phyloP scores from a whole-genome alignment of 371 early-diverging fungal genomes.

The Mortierella polycephala region DNA sequence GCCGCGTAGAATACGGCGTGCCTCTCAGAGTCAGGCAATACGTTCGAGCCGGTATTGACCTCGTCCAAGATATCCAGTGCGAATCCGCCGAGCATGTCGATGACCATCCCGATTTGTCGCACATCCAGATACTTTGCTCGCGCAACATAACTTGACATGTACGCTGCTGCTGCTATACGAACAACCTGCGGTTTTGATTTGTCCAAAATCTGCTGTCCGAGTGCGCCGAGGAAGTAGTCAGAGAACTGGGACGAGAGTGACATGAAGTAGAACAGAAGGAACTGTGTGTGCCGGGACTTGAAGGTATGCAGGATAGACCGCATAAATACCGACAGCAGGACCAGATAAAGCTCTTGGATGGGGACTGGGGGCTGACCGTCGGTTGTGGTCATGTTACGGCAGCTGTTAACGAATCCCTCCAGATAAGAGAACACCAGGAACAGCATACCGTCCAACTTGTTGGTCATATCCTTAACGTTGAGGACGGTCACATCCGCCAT shows the following conservation, averaged over 20 bases:
- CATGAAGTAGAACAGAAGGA: slow-evolving; percentile 86
- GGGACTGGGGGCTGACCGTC: slow-evolving; percentile 32
- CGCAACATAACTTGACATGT: slow-evolving; percentile 89
- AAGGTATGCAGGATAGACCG: slow-evolving; percentile 84
- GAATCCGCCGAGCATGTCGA: slow-evolving; percentile 77
- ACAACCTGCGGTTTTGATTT: slow-evolving; percentile 71
- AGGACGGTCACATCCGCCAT: slow-evolving; percentile 50
- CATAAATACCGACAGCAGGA: slow-evolving; percentile 84
- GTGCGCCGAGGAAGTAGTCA: slow-evolving; percentile 83
- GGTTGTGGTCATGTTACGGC: slow-evolving; percentile 32
- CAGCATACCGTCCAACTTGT: slow-evolving; percentile 90
- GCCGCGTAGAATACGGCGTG: slow-evolving; percentile 87
- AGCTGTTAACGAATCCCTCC: slow-evolving; percentile 47
- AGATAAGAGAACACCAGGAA: slow-evolving; percentile 73
- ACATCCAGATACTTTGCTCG: slow-evolving; percentile 83
- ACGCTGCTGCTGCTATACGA: slow-evolving; percentile 86
- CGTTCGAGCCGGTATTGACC: slow-evolving; percentile 61
- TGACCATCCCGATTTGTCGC: slow-evolving; percentile 68
- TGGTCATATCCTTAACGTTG: slow-evolving; percentile 74
- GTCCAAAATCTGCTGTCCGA: slow-evolving; percentile 72
- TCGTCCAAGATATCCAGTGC: slow-evolving; percentile 74
- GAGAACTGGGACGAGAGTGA: slow-evolving; percentile 74
- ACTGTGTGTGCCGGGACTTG: slow-evolving; percentile 93
- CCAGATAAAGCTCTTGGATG: slow-evolving; percentile 65
- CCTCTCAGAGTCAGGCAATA: slow-evolving; percentile 63